Conservation (phyloP, 169 alveolate species). For the Plasmodium ovale region DNA sequence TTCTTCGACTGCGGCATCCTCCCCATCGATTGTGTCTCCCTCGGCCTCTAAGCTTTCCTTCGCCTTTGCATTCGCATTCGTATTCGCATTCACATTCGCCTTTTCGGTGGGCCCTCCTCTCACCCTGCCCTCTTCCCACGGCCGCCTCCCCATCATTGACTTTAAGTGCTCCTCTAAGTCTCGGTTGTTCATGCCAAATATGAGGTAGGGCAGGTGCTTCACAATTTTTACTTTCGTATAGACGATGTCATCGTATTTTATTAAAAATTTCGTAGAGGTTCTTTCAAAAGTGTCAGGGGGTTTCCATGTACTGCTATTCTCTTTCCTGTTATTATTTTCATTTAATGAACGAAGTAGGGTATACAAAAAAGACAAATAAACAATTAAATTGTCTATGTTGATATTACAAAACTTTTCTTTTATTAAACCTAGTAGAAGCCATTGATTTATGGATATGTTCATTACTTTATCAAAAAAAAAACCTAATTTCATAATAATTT, state of each 20-base stretch:
- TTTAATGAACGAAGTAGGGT: conserved; percentile 68
- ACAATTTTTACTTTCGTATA: conserved; percentile 85
- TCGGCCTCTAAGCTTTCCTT: neutral
- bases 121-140: neutral
- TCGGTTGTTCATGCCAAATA: conserved; percentile 82
- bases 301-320: conserved; percentile 73
- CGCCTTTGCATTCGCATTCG: neutral
- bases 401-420: conserved; percentile 84
- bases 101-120: neutral
- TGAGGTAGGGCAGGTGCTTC: conserved; percentile 84
- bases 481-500: conserved; percentile 75
- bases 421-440: conserved; percentile 83
- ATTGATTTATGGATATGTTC: conserved; percentile 79
- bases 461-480: conserved; percentile 78
- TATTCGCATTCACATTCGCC: neutral
- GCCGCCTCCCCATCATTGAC: neutral
- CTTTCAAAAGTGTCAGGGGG: conserved; percentile 88
- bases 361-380: conserved; percentile 82
- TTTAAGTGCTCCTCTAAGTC: conserved; percentile 76
- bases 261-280: conserved; percentile 84
- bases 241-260: conserved; percentile 83
- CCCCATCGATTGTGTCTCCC: too few relatives aligned
- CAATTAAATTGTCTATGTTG: conserved; percentile 83
- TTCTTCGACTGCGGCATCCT: too few relatives aligned
- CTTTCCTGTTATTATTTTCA: too few relatives aligned